Base-by-base conservation (phyloP, 139 green algal species). In the Chlorella sorokiniana region DNA sequence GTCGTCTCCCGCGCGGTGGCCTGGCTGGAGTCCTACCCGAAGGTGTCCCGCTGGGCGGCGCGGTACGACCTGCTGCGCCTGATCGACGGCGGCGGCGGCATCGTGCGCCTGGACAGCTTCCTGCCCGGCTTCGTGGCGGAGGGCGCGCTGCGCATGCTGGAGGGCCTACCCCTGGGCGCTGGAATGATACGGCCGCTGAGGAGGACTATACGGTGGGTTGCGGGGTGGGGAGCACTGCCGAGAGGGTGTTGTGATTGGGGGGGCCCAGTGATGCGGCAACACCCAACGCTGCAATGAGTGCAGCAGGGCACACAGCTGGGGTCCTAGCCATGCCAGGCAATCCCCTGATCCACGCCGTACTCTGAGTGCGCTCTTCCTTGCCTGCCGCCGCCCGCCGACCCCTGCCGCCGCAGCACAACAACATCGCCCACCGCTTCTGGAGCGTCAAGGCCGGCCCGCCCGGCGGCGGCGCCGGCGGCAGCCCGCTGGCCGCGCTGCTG, bases 121-220 rank as follows among this genome's bases (percentile, higher is more conserved):
- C 48, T 91, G 63, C 88, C 88, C 4, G 37, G 35, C 9, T 73
- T 76, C 23, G 86, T 89, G 27, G 88, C 88, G 3, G 85, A 90
- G 16, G 84, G 79, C 16, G 83, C 86, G 16, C 62, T 89, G 1
- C 11, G 40, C 8, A 48, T 80, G 0, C 41, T 92, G 31, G 42
- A 76, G n/a, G 38, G 31, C 1, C 38, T 92, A 2, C 52, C 75
- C 62, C 76, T 0, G 27, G 61, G 10, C 40, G 44, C 7, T 91
- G 88, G 86, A 86, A 83, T 35, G 84, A 72, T 22, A 89, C 84
- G 6, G 45, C 81, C 22, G 84, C 87, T 3, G 31, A 27, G 8
- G 78, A 83, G 37, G 67, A 77, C 44, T 82, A 76, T 22, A 79
- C 52, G 48, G 48, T 59, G 48, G 48, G 48, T 59, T 16, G 14